Evolutionary conservation across 2,329 filamentous ascomycete genomes (phyloP).

Genomic region (Aureobasidium sp.): DNA sequence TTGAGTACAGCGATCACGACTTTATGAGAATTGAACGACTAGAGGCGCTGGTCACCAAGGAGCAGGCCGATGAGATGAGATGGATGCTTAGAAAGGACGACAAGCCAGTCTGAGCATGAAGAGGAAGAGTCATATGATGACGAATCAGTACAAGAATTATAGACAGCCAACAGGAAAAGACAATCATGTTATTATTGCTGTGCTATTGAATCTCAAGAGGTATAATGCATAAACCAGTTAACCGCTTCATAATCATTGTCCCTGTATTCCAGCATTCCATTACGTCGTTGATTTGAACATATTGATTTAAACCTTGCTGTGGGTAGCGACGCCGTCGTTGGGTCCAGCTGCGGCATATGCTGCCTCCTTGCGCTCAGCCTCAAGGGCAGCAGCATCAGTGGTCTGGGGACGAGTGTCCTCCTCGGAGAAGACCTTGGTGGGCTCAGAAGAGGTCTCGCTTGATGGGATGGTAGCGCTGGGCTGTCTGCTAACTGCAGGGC

Average conservation of each 20-base stretch:
- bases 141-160: neutral
- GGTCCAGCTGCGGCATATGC: constrained; percentile 7
- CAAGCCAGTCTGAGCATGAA: neutral
- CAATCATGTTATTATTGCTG: constrained; percentile 4
- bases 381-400: constrained; percentile 15
- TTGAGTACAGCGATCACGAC: constrained; percentile 61
- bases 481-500: constrained; percentile 23
- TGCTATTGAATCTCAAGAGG: constrained; percentile 1
- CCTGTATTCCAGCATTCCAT: neutral
- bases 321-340: constrained; percentile 9
- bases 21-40: constrained; percentile 51
- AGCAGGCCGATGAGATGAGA: constrained; percentile 43
- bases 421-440: constrained; percentile 6
- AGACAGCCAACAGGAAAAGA: neutral
- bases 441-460: neutral
- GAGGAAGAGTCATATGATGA: too few species aligned
- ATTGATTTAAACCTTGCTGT: neutral
- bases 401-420: constrained; percentile 6
- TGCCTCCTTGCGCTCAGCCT: constrained; percentile 16
- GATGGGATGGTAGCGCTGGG: neutral
- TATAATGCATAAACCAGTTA: constrained; percentile 4
- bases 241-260: neutral
- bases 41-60: constrained; percentile 44
- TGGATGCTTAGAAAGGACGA: constrained; percentile 33
- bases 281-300: neutral